Evolutionary conservation across 2,329 filamentous ascomycete species (phyloP), one percentile per base, ranked within the genome.

Genomic region (Xylaria sp.): DNA sequence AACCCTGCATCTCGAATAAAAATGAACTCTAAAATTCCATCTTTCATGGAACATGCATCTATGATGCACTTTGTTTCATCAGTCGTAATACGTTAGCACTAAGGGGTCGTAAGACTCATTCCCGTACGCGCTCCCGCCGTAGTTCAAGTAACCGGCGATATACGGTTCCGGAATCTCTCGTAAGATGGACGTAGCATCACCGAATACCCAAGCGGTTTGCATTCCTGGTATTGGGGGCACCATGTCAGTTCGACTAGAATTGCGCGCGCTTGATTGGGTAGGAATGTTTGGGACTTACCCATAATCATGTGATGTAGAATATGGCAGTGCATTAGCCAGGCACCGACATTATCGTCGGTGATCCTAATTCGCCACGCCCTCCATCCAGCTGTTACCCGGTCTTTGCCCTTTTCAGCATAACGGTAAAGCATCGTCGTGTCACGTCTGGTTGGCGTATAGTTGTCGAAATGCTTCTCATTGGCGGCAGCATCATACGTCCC

Each of bases 261-360:
- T 15, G 15, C 23, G 39, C 39, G 6, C 23, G 23, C 23, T 32
- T 58, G 56, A 28, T 20, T 13, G 32, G 39, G 39, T 18, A 18
- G 20, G 39, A 13, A 32, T 12, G 39, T 58, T 32, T 32, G 32
- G 37, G 46, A 77, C 82, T 80, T 78, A 73, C 84, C 86, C 86
- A 89, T 89, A 20, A 87, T 78, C 83, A 88, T 87, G 75, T 90
- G 88, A 63, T 85, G 84, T 59, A 87, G 71, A 18, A 86, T 84
- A 75, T 90, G 88, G 70, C 88, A 90, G 76, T 90, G 88, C 70
- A 90, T 80, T 86, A 90, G 86, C 87, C 87, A 90, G 2, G 87
- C 86, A 0, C 88, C 88, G 0, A 89, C 84, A 3, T 86, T 80
- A 1, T 81, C 76, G 44, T 80, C 73, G 0, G 76, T 79, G 1